phyloP scores from a whole-genome alignment of 2,329 filamentous ascomycete species.

The Ascochyta pisi region DNA sequence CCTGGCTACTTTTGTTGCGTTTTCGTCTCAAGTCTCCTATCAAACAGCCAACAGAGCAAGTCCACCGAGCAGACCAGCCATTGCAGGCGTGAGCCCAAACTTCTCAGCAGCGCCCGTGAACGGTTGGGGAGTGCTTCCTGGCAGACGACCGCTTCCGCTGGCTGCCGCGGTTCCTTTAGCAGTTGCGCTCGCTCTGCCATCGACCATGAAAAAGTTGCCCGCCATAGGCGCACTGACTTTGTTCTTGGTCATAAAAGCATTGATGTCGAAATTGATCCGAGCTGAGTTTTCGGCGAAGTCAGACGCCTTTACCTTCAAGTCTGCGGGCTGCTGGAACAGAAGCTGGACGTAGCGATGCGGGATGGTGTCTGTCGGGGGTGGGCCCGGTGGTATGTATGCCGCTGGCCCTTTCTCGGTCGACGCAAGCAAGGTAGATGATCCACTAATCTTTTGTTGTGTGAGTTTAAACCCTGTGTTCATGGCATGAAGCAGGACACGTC shows the following conservation, averaged over 20 bases:
- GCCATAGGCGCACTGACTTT: constrained; percentile 37
- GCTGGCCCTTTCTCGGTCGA: constrained; percentile 40
- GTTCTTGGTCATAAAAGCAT: constrained; percentile 34
- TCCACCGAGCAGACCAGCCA: constrained; percentile 17
- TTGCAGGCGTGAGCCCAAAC: constrained; percentile 3
- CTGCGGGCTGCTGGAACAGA: constrained; percentile 41
- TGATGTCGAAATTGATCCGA: constrained; percentile 41
- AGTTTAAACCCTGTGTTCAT: constrained; percentile 45
- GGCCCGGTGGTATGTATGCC: constrained; percentile 40
- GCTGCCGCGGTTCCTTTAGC: constrained; percentile 21
- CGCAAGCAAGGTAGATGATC: constrained; percentile 33
- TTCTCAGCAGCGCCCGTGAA: constrained; percentile 25
- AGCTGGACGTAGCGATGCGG: constrained; percentile 47
- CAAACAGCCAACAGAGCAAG: constrained; percentile 16
- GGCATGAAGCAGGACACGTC: constrained; percentile 43
- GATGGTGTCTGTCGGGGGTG: constrained; percentile 42
- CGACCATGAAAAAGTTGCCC: constrained; percentile 46
- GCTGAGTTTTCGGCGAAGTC: constrained; percentile 30
- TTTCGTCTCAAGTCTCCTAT: neutral
- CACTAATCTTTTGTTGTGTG: constrained; percentile 34
- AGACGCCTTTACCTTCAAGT: constrained; percentile 28
- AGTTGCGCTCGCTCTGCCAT: constrained; percentile 31
- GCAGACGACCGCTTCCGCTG: constrained; percentile 28
- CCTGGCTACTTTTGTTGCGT: neutral
- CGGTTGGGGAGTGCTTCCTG: constrained; percentile 20